Percentiles rank a stretch among this genome's conserved stretches.
phyloP scores from a whole-genome alignment of 2,329 filamentous ascomycete species.

The Plectosphaerella plurivora region DNA sequence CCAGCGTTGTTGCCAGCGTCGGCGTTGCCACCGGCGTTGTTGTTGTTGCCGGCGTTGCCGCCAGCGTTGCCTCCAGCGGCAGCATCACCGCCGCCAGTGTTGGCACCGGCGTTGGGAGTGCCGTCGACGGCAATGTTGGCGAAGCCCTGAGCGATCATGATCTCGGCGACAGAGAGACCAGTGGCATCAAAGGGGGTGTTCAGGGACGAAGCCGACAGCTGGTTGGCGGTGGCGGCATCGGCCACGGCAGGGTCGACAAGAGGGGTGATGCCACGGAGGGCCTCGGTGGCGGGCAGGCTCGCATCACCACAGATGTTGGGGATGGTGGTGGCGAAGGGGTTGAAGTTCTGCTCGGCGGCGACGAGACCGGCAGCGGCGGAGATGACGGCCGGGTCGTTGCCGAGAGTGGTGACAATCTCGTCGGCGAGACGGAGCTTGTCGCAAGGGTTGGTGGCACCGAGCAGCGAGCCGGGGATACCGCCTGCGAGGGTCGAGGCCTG shows the following conservation, averaged over 20 bases:
- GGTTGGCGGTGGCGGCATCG: constrained; percentile 54
- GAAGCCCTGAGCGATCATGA: constrained; percentile 59
- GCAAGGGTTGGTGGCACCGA: constrained; percentile 63
- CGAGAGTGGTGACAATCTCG: constrained; percentile 57
- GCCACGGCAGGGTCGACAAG: constrained; percentile 61
- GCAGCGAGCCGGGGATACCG: constrained; percentile 54
- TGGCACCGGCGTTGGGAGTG: constrained; percentile 26
- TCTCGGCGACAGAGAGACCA: constrained; percentile 62
- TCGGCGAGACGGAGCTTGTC: constrained; percentile 63
- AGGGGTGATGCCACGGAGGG: constrained; percentile 62
- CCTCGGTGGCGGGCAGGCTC: constrained; percentile 53
- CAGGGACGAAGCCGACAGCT: constrained; percentile 50
- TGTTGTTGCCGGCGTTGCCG: constrained; percentile 15
- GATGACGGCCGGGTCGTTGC: constrained; percentile 54
- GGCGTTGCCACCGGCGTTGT: background rate
- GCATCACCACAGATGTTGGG: constrained; percentile 62
- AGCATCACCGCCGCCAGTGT: constrained; percentile 10
- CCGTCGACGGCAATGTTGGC: constrained; percentile 51
- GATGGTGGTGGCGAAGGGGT: constrained; percentile 56
- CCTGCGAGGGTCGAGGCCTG: constrained; percentile 61
- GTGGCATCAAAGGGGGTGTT: constrained; percentile 50
- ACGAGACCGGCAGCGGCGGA: constrained; percentile 59
- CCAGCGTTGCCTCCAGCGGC: constrained; percentile 1
- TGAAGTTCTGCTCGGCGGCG: constrained; percentile 69
- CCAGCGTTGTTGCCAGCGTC: constrained; percentile 11